Conservation (phyloP, 345 rosid genomes). For the Rhizophora apiculata region DNA sequence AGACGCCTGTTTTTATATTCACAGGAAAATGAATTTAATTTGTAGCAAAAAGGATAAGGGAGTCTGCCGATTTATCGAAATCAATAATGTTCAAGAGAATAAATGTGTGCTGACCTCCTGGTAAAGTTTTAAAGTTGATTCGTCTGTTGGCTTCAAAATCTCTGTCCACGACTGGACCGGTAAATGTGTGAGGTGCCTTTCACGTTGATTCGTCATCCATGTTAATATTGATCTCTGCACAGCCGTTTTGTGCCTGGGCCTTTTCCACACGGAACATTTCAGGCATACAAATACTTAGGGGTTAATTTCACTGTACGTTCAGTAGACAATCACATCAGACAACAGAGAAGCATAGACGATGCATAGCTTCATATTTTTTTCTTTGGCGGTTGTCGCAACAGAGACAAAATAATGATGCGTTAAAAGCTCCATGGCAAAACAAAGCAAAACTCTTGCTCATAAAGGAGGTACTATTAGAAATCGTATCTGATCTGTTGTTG, state of each 20-base stretch:
- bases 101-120: not conserved
- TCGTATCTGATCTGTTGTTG: no score
- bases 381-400: no score
- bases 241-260: no score
- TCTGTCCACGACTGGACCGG: not conserved
- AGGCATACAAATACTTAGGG: not conserved
- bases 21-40: not conserved
- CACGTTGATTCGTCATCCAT: not conserved
- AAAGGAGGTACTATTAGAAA: no score
- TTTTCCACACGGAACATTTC: not conserved
- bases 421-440: no score
- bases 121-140: conserved; percentile 3
- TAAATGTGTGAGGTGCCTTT: not conserved
- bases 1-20: not conserved
- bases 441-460: no score
- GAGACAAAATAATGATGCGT: not conserved
- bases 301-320: no score
- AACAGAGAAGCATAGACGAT: not conserved
- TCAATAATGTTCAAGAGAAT: not conserved
- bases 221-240: not conserved
- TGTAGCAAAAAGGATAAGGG: not conserved
- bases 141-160: no score
- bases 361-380: no score
- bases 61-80: not conserved
- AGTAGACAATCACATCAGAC: not conserved